A percentile compares a stretch with the other conserved stretches of the same genome.
Evolutionary conservation across 225 moss, liverwort and hornwort species (phyloP).

Genomic region (Antitrichia curtipendula): DNA sequence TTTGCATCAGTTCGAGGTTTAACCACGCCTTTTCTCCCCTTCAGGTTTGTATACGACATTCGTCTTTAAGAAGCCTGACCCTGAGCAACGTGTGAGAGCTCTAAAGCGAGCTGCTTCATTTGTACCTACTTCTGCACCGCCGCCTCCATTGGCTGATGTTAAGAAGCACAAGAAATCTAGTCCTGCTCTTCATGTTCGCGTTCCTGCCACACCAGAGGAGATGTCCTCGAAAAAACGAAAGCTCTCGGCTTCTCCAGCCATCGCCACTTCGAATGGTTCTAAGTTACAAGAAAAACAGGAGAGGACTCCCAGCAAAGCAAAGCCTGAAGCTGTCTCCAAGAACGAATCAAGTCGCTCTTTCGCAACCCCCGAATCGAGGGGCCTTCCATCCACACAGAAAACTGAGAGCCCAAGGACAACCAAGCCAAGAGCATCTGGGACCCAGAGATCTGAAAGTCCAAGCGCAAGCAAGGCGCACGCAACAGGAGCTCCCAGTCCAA

Average conservation of each 20-base stretch:
- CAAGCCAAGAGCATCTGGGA: not conserved
- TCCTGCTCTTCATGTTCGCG: slow-evolving; percentile 3
- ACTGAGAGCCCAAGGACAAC: not conserved
- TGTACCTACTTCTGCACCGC: slow-evolving; percentile 3
- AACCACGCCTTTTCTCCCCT: not conserved
- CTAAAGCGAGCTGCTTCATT: slow-evolving; percentile 20
- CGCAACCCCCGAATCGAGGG: not conserved
- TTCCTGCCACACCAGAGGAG: slow-evolving; percentile 1
- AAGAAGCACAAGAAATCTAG: slow-evolving; percentile 22
- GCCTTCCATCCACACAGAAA: not conserved
- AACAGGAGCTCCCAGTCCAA: not conserved
- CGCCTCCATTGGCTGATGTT: slow-evolving; percentile 6
- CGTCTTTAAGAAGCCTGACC: slow-evolving; percentile 63
- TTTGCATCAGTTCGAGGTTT: not conserved
- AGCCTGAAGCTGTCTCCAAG: not conserved
- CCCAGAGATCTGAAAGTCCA: slow-evolving; percentile 3
- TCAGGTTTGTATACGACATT: slow-evolving; percentile 88
- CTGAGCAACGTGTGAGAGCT: slow-evolving; percentile 22
- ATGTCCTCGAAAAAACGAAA: slow-evolving; percentile 12
- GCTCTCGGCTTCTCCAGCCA: slow-evolving; percentile 4
- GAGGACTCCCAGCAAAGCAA: slow-evolving; percentile 4
- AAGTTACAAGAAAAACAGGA: slow-evolving; percentile 17
- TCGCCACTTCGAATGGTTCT: slow-evolving; percentile 8
- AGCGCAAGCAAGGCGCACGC: not conserved
- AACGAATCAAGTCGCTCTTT: not conserved